A percentile compares a stretch with the other conserved stretches of the same genome.
Evolutionary conservation across 176 grass and related monocot species (phyloP).

Genomic region (Oryza meyeriana): DNA sequence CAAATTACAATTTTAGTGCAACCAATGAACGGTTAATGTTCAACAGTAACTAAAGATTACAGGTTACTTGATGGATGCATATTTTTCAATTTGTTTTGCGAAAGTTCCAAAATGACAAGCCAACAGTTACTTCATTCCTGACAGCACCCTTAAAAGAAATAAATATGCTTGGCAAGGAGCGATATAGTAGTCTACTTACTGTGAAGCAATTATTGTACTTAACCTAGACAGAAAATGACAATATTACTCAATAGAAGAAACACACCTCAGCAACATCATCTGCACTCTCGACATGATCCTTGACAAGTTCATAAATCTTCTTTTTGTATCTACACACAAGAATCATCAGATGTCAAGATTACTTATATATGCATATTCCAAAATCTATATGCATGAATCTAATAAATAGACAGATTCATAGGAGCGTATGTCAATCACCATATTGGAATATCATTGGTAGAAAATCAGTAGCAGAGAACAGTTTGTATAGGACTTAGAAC

Average conservation of each 20-base stretch:
- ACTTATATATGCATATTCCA: neutral
- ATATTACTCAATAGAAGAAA: neutral
- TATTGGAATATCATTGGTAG: neutral
- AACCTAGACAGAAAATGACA: neutral
- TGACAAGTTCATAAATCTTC: slow-evolving; percentile 74
- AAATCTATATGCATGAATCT: neutral
- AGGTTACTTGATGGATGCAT: neutral
- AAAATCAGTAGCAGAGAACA: slow-evolving; percentile 17
- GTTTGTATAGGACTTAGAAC: slow-evolving; percentile 10
- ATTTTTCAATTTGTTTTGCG: neutral
- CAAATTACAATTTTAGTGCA: neutral
- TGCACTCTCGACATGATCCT: slow-evolving; percentile 58
- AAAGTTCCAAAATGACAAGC: neutral
- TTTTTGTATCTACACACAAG: slow-evolving; percentile 61
- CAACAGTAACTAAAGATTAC: neutral
- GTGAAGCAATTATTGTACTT: neutral
- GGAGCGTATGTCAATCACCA: neutral
- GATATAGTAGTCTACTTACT: neutral
- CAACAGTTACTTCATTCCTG: neutral
- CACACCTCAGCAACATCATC: slow-evolving; percentile 69
- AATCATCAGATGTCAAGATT: slow-evolving; percentile 26
- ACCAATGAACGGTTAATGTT: neutral
- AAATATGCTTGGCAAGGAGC: neutral
- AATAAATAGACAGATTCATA: neutral
- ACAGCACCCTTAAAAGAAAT: neutral